Conservation (phyloP, 371 early-diverging fungal genomes). For the Batkoa obscura region DNA sequence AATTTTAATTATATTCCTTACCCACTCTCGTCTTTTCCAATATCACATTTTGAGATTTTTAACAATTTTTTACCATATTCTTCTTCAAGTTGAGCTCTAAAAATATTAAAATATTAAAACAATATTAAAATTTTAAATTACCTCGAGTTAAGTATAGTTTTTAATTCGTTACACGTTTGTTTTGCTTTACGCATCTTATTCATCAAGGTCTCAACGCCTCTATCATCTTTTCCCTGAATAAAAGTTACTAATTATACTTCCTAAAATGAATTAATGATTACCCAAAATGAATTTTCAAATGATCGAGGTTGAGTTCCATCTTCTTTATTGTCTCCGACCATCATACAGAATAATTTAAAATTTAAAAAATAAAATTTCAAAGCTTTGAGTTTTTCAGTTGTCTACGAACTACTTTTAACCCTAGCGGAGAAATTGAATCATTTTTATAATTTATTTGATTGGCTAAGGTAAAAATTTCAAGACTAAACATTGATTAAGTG, state of each 20-base stretch:
- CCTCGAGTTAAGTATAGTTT: constrained; percentile 25
- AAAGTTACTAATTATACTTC: neutral
- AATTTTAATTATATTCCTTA: constrained; percentile 12
- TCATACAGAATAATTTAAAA: too few relatives aligned
- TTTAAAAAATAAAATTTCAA: constrained; percentile 1
- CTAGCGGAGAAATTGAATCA: too few relatives aligned
- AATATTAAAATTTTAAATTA: neutral
- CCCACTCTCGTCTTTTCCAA: constrained; percentile 80
- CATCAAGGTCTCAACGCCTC: constrained; percentile 62
- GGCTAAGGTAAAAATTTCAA: too few relatives aligned
- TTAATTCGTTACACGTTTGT: constrained; percentile 62
- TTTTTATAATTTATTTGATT: too few relatives aligned
- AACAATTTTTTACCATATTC: constrained; percentile 63
- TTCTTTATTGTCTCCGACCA: constrained; percentile 8
- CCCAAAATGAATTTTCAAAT: constrained; percentile 7
- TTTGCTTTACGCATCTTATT: constrained; percentile 66
- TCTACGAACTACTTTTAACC: constrained; percentile 25
- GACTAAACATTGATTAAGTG: too few relatives aligned
- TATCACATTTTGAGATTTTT: constrained; percentile 51
- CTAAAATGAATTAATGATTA: neutral
- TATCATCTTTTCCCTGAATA: constrained; percentile 59
- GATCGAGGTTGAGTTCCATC: constrained; percentile 1
- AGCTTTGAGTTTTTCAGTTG: constrained; percentile 14
- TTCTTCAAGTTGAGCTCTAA: constrained; percentile 64
- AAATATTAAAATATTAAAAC: neutral